phyloP scores from a whole-genome alignment of 768 basidiomycete genomes.

The Tephrocybe sp. region DNA sequence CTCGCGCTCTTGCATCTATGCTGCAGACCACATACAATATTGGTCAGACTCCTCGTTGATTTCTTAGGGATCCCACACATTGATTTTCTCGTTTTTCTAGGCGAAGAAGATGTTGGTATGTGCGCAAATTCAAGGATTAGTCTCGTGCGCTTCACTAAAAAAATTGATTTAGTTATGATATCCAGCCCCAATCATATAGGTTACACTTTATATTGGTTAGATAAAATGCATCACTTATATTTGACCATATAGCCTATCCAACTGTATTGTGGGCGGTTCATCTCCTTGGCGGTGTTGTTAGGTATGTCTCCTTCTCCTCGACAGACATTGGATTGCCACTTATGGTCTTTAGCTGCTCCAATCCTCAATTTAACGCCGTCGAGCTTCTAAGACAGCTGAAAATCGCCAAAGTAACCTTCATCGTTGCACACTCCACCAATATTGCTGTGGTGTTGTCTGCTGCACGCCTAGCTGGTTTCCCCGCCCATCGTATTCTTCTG shows the following conservation, averaged over 20 bases:
- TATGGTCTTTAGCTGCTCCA: slow-evolving; percentile 41
- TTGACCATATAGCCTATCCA: slow-evolving; percentile 39
- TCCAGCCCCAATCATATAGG: slow-evolving; percentile 55
- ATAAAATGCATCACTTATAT: neutral
- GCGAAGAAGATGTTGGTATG: slow-evolving; percentile 50
- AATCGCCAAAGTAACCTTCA: slow-evolving; percentile 37
- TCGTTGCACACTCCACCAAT: slow-evolving; percentile 42
- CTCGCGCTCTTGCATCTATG: slow-evolving; percentile 35
- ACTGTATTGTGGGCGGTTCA: slow-evolving; percentile 49
- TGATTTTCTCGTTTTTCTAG: slow-evolving; percentile 24
- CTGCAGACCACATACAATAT: slow-evolving; percentile 30
- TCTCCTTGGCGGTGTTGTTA: slow-evolving; percentile 48
- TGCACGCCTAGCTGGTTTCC: slow-evolving; percentile 30
- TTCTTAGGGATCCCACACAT: neutral
- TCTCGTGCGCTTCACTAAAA: neutral
- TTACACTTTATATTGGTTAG: slow-evolving; percentile 15
- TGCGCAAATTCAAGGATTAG: slow-evolving; percentile 9
- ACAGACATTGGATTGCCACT: slow-evolving; percentile 15
- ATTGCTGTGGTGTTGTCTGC: slow-evolving; percentile 37
- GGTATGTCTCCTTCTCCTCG: slow-evolving; percentile 31
- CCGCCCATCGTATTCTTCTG: slow-evolving; percentile 37
- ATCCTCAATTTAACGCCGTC: slow-evolving; percentile 48
- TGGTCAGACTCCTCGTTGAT: slow-evolving; percentile 7
- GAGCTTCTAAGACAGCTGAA: slow-evolving; percentile 53
- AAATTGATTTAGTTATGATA: slow-evolving; percentile 39